Percentiles rank a stretch among this genome's conserved stretches.
phyloP scores from a whole-genome alignment of 31 red algal species.

The Porphyra umbilicalis region DNA sequence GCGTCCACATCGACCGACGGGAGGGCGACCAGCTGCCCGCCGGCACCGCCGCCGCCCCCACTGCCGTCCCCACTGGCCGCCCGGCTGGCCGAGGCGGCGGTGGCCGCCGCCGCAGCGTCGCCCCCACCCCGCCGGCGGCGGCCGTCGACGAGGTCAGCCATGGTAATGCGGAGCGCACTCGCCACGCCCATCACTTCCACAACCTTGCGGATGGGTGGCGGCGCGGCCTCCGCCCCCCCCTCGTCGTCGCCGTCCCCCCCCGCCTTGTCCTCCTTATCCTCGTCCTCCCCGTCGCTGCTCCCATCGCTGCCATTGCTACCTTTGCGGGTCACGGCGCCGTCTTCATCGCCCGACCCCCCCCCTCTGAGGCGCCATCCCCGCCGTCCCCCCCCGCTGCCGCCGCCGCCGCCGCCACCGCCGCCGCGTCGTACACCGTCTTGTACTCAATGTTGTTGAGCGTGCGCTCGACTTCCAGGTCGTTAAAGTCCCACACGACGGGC shows the following conservation, averaged over 20 bases:
- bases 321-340: not conserved
- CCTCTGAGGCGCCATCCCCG: not conserved
- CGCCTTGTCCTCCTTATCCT: constrained; percentile 20
- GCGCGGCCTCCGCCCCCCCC: not conserved
- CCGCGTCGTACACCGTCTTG: constrained; percentile 42
- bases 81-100: not conserved
- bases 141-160: constrained; percentile 38
- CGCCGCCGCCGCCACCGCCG: not conserved
- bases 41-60: not conserved
- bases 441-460: constrained; percentile 45
- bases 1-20: not conserved
- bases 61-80: not conserved
- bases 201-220: constrained; percentile 22
- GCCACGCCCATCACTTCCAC: constrained; percentile 44
- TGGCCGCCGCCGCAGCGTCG: not conserved
- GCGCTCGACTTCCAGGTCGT: constrained; percentile 43
- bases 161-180: constrained; percentile 33
- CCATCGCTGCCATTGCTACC: not conserved
- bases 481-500: constrained; percentile 4
- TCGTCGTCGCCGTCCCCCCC: constrained; percentile 4
- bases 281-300: not conserved
- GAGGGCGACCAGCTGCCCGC: not conserved
- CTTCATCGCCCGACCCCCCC: constrained; percentile 20
- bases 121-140: not conserved
- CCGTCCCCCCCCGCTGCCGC: not conserved